Conservation (phyloP, 805 yeast species). For the Myxozyma udenii region DNA sequence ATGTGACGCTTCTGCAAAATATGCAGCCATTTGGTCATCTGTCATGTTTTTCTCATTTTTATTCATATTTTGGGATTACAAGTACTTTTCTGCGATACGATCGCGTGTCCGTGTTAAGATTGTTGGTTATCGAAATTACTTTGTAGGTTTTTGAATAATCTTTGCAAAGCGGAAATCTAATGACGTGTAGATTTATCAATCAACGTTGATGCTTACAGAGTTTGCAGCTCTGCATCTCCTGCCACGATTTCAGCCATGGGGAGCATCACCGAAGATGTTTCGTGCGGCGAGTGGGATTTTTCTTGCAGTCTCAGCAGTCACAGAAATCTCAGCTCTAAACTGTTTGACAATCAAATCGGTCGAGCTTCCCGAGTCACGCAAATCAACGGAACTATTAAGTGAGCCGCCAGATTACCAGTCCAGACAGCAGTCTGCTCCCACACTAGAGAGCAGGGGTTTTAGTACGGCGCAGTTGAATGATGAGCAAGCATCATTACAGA, state of each 20-base stretch:
- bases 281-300: conserved; percentile 1
- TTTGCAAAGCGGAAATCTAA: neutral
- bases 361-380: too few species aligned
- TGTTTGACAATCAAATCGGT: too few species aligned
- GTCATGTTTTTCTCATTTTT: conserved; percentile 4
- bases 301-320: neutral
- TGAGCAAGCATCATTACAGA: too few species aligned
- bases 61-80: conserved; percentile 22
- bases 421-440: too few species aligned
- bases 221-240: conserved; percentile 3
- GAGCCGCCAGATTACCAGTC: too few species aligned
- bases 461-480: too few species aligned
- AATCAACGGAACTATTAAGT: too few species aligned
- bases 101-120: conserved; percentile 7
- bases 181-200: conserved; percentile 3
- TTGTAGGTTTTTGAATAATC: conserved; percentile 3
- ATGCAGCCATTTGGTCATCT: conserved; percentile 1
- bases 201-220: conserved; percentile 3
- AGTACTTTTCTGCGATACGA: conserved; percentile 1
- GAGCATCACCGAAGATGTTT: neutral
- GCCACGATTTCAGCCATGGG: conserved; percentile 7
- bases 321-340: too few species aligned
- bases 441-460: too few species aligned
- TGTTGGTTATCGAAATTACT: conserved; percentile 9
- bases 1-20: neutral